Conservation (phyloP, 2,329 filamentous ascomycete species). For the Apiospora kogelbergensis region DNA sequence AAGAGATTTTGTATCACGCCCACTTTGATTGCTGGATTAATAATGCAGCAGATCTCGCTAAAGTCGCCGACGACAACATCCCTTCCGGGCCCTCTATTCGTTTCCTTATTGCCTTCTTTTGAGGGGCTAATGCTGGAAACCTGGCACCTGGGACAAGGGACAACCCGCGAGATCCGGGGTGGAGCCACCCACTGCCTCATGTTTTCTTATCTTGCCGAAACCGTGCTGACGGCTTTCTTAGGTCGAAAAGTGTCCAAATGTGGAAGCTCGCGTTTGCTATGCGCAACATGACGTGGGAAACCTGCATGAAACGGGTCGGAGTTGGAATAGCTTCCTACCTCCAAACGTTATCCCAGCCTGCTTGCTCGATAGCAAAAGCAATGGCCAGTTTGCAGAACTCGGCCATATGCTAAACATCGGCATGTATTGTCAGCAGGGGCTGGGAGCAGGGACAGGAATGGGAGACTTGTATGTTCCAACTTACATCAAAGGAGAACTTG, state of each 20-base stretch:
- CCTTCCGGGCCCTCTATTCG: not conserved
- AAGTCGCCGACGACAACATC: not conserved
- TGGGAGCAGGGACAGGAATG: not conserved
- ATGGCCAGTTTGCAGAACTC: slow-evolving; percentile 40
- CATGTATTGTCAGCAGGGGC: not conserved
- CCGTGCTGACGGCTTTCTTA: not conserved
- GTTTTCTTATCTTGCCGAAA: not conserved
- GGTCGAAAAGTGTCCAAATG: not conserved
- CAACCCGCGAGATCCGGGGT: not conserved
- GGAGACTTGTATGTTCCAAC: slow-evolving; percentile 15
- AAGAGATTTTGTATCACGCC: not conserved
- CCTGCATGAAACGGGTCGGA: not conserved
- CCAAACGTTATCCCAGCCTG: slow-evolving; percentile 40
- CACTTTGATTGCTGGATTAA: not conserved
- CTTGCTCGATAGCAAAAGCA: slow-evolving; percentile 39
- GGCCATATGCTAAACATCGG: slow-evolving; percentile 35
- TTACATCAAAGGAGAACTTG: slow-evolving; percentile 37
- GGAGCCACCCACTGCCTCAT: not conserved
- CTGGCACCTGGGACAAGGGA: not conserved
- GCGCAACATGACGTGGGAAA: not conserved
- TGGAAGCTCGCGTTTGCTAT: not conserved
- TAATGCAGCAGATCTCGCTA: not conserved
- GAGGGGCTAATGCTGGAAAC: not conserved
- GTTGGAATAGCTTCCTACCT: slow-evolving; percentile 23
- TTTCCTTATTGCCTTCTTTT: not conserved